Conservation (phyloP, 2,329 filamentous ascomycete genomes). For the Fusarium abutilonis region DNA sequence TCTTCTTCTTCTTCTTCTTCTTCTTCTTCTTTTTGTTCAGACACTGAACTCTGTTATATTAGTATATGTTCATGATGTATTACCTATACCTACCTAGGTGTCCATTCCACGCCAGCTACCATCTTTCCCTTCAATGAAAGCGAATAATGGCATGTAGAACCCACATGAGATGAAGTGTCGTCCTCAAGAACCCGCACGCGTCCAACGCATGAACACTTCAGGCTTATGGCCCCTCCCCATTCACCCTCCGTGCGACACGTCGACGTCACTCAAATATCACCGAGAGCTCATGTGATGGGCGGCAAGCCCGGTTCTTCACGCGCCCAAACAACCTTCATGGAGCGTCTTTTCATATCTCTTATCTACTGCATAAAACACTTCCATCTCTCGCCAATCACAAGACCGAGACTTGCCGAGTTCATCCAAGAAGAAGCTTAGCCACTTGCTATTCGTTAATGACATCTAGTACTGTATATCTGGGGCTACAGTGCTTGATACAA, state of each 20-base stretch:
- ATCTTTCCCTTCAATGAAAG: background rate
- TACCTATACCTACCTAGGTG: no score
- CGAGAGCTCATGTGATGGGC: slow-evolving; percentile 33
- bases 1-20: no score
- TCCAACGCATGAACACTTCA: slow-evolving; percentile 7
- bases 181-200: slow-evolving; percentile 7
- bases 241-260: slow-evolving; percentile 25
- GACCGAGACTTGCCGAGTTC: slow-evolving; percentile 1
- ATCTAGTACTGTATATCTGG: background rate
- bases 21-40: no score
- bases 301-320: slow-evolving; percentile 34
- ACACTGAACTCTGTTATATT: no score
- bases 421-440: background rate
- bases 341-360: slow-evolving; percentile 15
- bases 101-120: no score
- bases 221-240: slow-evolving; percentile 14
- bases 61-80: no score
- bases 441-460: background rate
- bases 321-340: background rate
- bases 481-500: background rate
- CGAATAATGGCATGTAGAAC: slow-evolving; percentile 8
- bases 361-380: background rate
- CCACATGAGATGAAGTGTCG: slow-evolving; percentile 3
- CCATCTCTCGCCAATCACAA: background rate
- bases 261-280: slow-evolving; percentile 34